Percentiles rank a stretch among this genome's conserved stretches.
Evolutionary conservation across 108 stramenopile genomes (phyloP).

Genomic region (Cyclostephanos tholiformis): DNA sequence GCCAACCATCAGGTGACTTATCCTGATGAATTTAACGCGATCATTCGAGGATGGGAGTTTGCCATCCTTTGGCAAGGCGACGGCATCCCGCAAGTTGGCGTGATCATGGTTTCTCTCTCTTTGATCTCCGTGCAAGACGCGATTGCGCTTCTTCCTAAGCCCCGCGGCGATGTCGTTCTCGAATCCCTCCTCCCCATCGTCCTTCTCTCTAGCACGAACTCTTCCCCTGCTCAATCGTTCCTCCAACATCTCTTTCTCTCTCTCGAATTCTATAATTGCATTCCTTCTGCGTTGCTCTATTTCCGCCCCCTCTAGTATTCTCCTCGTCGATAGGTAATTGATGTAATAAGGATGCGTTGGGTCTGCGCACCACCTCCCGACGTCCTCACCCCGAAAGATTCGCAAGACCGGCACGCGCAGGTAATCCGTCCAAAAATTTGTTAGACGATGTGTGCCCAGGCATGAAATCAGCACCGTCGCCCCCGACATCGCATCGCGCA

Average conservation of each 20-base stretch:
- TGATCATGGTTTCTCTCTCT: not conserved
- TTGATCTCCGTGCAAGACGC: not conserved
- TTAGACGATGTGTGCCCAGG: constrained; percentile 59
- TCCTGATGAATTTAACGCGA: constrained; percentile 73
- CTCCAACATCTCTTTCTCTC: constrained; percentile 19
- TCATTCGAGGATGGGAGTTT: constrained; percentile 25
- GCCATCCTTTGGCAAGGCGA: constrained; percentile 18
- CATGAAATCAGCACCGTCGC: constrained; percentile 69
- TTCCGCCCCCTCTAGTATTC: constrained; percentile 68
- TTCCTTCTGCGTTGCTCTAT: constrained; percentile 62
- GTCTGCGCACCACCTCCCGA: constrained; percentile 68
- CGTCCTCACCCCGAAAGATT: constrained; percentile 53
- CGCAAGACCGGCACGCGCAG: constrained; percentile 55
- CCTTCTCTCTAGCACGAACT: not conserved
- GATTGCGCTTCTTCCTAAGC: constrained; percentile 25
- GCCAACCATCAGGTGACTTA: constrained; percentile 58
- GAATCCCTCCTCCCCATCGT: constrained; percentile 28
- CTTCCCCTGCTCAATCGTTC: constrained; percentile 20
- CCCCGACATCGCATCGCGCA: constrained; percentile 58
- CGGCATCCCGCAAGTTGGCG: constrained; percentile 10
- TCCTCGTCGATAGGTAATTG: constrained; percentile 58
- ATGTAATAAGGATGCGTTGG: constrained; percentile 71
- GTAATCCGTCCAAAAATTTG: constrained; percentile 70
- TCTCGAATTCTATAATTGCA: constrained; percentile 35
- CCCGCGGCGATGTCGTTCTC: constrained; percentile 25